These are phyloP conservation scores for Gossypium gossypioides DNA, from an alignment of 441 rosid species.

Conservation along the genomic window DNA sequence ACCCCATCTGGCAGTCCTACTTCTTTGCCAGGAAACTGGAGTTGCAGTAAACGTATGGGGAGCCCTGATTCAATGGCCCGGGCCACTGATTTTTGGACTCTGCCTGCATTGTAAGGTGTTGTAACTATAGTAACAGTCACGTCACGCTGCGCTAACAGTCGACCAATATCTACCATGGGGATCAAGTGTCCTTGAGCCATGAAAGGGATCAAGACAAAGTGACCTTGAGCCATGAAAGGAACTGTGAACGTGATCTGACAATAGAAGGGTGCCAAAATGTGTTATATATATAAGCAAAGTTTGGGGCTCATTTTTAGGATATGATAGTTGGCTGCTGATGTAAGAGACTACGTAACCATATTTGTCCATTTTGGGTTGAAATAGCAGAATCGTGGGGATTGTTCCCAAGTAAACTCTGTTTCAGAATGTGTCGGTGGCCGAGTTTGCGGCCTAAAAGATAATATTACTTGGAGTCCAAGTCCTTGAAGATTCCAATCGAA, in stretches of 20 bases:
- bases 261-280: neutral
- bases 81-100: constrained; percentile 7
- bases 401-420: neutral
- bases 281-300: neutral
- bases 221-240: constrained; percentile 6
- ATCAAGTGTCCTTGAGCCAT: constrained; percentile 40
- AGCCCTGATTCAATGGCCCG: constrained; percentile 22
- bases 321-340: neutral
- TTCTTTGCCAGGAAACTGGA: constrained; percentile 22
- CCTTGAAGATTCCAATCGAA: neutral
- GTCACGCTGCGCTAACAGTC: constrained; percentile 26
- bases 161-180: constrained; percentile 37
- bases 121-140: constrained; percentile 26
- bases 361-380: neutral
- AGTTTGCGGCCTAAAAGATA: neutral
- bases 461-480: neutral
- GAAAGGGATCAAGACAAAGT: constrained; percentile 28
- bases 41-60: constrained; percentile 11
- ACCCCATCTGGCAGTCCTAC: constrained; percentile 30
- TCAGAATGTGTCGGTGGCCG: no score
- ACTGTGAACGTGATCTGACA: neutral
- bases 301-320: neutral
- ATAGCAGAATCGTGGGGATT: neutral
- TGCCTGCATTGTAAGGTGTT: constrained; percentile 26
- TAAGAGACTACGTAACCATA: neutral